Base-by-base conservation (phyloP, 2,329 filamentous ascomycete species). In the Anthostomella pinea region DNA sequence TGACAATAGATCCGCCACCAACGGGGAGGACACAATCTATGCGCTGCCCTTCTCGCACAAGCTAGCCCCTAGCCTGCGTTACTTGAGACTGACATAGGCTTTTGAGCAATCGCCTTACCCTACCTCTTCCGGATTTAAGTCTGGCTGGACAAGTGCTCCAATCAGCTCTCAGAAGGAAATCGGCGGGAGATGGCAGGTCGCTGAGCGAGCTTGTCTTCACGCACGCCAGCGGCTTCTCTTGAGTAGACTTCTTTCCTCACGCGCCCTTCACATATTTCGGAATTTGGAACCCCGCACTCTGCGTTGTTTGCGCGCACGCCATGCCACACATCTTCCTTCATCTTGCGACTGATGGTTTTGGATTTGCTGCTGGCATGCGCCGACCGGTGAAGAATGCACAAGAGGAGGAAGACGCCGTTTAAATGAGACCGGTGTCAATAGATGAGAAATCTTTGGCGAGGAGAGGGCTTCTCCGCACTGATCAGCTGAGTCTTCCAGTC, bases 1-100 rank as follows among this genome's bases (percentile, higher is more conserved):
- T 49, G 43, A 41, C 40, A 43, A 35, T 41, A 42, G 34, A 28
- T 31, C 29, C 33, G 17, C 23, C 33, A 25, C 27, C 20, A 31
- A 27, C 35, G 37, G 26, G 17, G 41, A 38, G 30, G 27, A 34
- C 29, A 28, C 38, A 43, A 46, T 35, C 33, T 45, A 41, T 24
- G 39, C 36, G 33, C 27, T 41, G 29, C 29, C 24, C 32, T 43
- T 35, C 25, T 40, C 22, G 40, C 36, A 36, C 25, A 33, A 33
- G 37, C 16, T 28, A 22, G 22, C 23, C 32, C 23, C 24, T 38
- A 38, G 19, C 20, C 38, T 23, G n/a, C n/a, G 51, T 56, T 30
- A 43, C 48, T 53, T 47, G 24, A 35, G 32, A n/a, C 35, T 37
- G 9, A 14, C 14, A 30, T 25, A 29, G 34, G 19, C 26, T 18